phyloP scores from a whole-genome alignment of 2,329 filamentous ascomycete species.

The Beauveria asiatica region DNA sequence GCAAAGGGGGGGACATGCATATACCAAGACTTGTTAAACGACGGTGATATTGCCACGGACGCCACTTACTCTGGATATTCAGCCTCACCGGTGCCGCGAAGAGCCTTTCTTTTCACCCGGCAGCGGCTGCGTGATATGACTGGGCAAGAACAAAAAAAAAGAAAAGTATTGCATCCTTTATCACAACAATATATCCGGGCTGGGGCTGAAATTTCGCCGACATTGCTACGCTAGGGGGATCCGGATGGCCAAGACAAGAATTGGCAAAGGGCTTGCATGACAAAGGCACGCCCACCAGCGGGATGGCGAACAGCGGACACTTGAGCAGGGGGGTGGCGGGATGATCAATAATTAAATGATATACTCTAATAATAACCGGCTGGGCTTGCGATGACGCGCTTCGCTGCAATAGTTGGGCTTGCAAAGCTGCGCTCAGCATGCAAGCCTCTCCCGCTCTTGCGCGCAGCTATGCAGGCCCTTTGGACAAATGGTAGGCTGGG shows the following conservation, averaged over 20 bases:
- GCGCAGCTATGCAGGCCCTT: neutral
- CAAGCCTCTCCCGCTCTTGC: conserved; percentile 4
- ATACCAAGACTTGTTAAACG: neutral
- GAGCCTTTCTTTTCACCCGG: neutral
- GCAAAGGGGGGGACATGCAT: neutral
- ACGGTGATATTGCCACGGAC: neutral
- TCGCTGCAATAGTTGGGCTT: neutral
- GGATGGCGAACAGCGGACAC: neutral
- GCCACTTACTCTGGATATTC: neutral
- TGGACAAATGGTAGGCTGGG: neutral
- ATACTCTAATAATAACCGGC: neutral
- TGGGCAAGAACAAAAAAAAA: neutral
- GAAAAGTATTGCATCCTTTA: neutral
- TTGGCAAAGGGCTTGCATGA: neutral
- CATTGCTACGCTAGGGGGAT: too few relatives aligned
- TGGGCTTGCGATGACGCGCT: neutral
- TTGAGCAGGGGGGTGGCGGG: too few relatives aligned
- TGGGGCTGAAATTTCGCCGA: neutral
- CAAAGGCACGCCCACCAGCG: neutral
- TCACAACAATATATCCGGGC: neutral
- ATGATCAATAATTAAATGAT: too few relatives aligned
- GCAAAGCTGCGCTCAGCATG: neutral
- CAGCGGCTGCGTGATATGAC: neutral
- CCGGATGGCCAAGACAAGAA: neutral
- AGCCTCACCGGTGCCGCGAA: neutral